phyloP scores from a whole-genome alignment of 2,329 filamentous ascomycete species.

The Aspergillus hortae region DNA sequence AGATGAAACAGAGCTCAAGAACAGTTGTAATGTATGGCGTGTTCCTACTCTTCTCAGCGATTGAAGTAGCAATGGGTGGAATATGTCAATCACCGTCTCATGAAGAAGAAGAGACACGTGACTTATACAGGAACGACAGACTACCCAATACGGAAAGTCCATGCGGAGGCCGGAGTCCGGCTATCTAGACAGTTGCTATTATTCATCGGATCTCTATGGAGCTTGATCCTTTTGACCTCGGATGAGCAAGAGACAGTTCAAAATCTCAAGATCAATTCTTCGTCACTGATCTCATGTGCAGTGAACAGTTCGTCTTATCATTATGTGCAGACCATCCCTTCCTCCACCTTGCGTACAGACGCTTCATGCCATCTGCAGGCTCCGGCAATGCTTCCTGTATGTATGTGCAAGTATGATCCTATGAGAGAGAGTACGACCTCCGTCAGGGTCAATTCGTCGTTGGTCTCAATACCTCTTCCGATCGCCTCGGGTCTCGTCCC shows the following conservation, averaged over 20 bases:
- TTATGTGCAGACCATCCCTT: neutral
- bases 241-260: no score
- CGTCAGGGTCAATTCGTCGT: no score
- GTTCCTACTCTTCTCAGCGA: no score
- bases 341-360: neutral
- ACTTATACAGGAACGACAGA: neutral
- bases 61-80: no score
- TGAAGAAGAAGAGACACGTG: neutral
- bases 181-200: no score
- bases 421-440: no score
- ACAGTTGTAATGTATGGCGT: no score
- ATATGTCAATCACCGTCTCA: no score
- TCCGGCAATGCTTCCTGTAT: neutral
- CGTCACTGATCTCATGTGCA: neutral
- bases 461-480: neutral
- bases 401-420: neutral
- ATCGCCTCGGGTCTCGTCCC: conserved; percentile 16
- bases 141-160: conserved; percentile 17
- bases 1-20: no score
- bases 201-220: no score
- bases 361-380: no score
- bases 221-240: no score
- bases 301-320: neutral
- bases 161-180: conserved; percentile 11
- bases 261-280: neutral